Evolutionary conservation across 768 basidiomycete species (phyloP).

Genomic region (Lentinula boryana): DNA sequence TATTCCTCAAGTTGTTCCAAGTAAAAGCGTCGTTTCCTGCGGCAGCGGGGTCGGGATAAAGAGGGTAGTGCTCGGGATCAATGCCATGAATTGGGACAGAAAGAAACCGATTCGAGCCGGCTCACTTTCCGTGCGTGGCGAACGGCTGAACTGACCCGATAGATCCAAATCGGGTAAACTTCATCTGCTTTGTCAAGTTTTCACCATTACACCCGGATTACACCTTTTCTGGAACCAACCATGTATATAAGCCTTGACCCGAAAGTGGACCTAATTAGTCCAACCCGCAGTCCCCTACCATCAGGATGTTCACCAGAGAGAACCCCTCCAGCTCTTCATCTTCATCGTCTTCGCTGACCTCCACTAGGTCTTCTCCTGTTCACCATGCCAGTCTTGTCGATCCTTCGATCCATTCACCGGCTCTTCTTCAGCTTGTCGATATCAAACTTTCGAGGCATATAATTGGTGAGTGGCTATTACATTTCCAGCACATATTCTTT

Average conservation of each 20-base stretch:
- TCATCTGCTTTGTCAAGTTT: background rate
- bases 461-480: constrained; percentile 46
- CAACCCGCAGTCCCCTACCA: constrained; percentile 6
- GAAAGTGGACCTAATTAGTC: constrained; percentile 9
- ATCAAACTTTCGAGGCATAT: constrained; percentile 54
- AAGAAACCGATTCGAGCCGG: background rate
- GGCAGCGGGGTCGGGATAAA: background rate
- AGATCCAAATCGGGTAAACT: background rate
- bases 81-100: background rate
- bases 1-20: too few relatives aligned
- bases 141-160: background rate
- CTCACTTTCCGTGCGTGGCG: background rate
- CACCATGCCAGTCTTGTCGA: constrained; percentile 56
- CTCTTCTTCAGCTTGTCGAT: constrained; percentile 63
- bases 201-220: background rate
- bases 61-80: background rate
- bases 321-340: background rate
- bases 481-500: background rate
- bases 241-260: background rate
- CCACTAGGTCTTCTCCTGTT: constrained; percentile 18
- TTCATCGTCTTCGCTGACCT: constrained; percentile 1
- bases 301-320: background rate
- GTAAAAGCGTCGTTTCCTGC: background rate
- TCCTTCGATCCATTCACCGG: constrained; percentile 55
- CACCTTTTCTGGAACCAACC: background rate